Conservation (phyloP, 257 asterid genomes). For the Coffea eugenioides region DNA sequence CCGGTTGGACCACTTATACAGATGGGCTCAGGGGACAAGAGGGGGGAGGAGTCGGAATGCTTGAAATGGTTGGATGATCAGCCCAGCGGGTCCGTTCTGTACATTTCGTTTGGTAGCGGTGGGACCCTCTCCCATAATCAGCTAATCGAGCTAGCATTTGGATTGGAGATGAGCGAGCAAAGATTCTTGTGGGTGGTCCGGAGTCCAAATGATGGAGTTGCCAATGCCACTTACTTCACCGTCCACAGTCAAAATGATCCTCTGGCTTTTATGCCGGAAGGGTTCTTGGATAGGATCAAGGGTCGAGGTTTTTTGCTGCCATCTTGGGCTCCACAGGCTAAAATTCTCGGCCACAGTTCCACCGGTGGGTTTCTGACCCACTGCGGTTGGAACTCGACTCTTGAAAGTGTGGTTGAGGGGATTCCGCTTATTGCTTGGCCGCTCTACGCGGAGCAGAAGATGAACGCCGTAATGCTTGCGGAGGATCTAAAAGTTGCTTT, state of each 20-base stretch:
- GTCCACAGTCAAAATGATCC: slow-evolving; percentile 20
- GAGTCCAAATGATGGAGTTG: slow-evolving; percentile 27
- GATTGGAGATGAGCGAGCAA: slow-evolving; percentile 38
- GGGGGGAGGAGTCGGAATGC: slow-evolving; percentile 13
- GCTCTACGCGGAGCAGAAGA: slow-evolving; percentile 67
- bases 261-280: slow-evolving; percentile 24
- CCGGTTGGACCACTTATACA: slow-evolving; percentile 68
- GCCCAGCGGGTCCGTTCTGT: slow-evolving; percentile 66
- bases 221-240: slow-evolving; percentile 26
- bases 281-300: slow-evolving; percentile 27
- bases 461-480: slow-evolving; percentile 56
- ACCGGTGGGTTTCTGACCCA: slow-evolving; percentile 41
- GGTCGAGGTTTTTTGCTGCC: slow-evolving; percentile 32
- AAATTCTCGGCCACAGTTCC: slow-evolving; percentile 25
- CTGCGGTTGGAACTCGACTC: slow-evolving; percentile 71
- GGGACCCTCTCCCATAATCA: slow-evolving; percentile 61
- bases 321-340: slow-evolving; percentile 38
- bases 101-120: slow-evolving; percentile 71
- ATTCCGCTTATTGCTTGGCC: slow-evolving; percentile 86
- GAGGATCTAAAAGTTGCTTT: slow-evolving; percentile 54
- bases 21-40: slow-evolving; percentile 13
- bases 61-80: slow-evolving; percentile 62
- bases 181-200: slow-evolving; percentile 41
- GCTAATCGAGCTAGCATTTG: slow-evolving; percentile 29
- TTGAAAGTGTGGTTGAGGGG: slow-evolving; percentile 57